A percentile compares a stretch with the other conserved stretches of the same genome.
phyloP scores from a whole-genome alignment of 139 green algal genomes.

The Tetratostichococcus sp. region DNA sequence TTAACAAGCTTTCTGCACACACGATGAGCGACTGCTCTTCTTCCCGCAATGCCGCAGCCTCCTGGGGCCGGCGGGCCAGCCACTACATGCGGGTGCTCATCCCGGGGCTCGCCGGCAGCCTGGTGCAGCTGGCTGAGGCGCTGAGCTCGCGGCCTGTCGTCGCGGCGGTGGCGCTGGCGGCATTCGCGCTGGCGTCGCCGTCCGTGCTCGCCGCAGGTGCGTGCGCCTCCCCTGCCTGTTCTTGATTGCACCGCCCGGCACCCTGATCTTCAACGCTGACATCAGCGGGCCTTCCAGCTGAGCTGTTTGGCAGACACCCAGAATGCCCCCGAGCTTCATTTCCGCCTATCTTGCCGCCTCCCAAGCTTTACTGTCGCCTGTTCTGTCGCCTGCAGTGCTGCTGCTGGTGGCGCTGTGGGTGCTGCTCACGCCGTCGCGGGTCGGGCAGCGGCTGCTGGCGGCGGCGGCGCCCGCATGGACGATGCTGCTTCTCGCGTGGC shows the following conservation, averaged over 20 bases:
- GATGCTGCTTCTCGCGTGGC: conserved; percentile 16
- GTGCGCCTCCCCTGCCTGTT: too few species aligned
- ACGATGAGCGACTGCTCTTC: too few species aligned
- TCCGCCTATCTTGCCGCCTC: too few species aligned
- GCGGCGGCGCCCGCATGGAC: neutral
- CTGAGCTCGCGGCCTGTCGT: neutral
- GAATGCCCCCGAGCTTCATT: too few species aligned
- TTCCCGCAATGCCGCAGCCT: too few species aligned
- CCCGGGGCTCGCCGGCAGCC: conserved; percentile 12
- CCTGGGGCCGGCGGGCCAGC: neutral
- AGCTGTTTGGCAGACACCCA: too few species aligned
- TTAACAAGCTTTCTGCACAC: too few species aligned
- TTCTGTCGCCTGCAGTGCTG: conserved; percentile 11
- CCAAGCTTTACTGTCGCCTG: too few species aligned
- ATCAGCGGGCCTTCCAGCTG: too few species aligned
- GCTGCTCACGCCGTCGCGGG: conserved; percentile 1
- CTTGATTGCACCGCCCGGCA: too few species aligned
- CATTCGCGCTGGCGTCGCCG: conserved; percentile 3
- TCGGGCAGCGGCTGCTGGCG: neutral
- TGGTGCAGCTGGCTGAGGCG: conserved; percentile 9
- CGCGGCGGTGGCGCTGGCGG: conserved; percentile 8
- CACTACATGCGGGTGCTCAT: conserved; percentile 6
- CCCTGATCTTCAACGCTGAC: too few species aligned
- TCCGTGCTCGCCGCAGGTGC: conserved; percentile 20
- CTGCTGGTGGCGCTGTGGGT: conserved; percentile 21